Conservation (phyloP, 345 rosid species). For the Aquilaria sinensis region DNA sequence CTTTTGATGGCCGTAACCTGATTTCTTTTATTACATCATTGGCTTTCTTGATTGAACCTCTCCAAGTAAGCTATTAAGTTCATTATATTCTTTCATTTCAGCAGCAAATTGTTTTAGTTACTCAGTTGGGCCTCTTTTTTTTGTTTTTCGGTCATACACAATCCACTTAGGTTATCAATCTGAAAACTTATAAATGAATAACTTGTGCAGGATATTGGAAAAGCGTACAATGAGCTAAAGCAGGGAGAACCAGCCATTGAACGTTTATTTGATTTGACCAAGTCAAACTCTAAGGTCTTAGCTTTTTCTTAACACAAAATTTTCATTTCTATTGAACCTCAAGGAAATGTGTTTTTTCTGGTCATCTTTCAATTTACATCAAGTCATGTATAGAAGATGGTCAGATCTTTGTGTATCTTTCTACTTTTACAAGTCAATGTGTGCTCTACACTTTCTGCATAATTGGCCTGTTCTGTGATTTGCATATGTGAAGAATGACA, state of each 20-base stretch:
- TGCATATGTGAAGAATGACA: too few species aligned
- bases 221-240: conserved; percentile 93
- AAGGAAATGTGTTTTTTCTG: too few species aligned
- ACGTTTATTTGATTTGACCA: conserved; percentile 66
- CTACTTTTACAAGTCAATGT: too few species aligned
- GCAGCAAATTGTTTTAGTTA: not conserved
- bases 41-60: conserved; percentile 80
- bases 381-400: too few species aligned
- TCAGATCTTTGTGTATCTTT: too few species aligned
- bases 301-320: not conserved
- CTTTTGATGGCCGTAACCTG: conserved; percentile 52
- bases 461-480: too few species aligned
- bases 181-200: conserved; percentile 30
- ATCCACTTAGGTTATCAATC: conserved; percentile 23
- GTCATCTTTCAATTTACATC: too few species aligned
- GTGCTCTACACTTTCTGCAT: too few species aligned
- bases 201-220: conserved; percentile 64
- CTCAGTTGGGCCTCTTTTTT: not conserved
- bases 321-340: not conserved
- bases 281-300: conserved; percentile 52
- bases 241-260: conserved; percentile 93
- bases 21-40: conserved; percentile 78
- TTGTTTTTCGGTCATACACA: not conserved
- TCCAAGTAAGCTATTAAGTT: conserved; percentile 51
- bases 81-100: not conserved